These are phyloP conservation scores for Aspergillus hancockii DNA, from an alignment of 495 filamentous ascomycete genomes.

Conservation along the genomic window DNA sequence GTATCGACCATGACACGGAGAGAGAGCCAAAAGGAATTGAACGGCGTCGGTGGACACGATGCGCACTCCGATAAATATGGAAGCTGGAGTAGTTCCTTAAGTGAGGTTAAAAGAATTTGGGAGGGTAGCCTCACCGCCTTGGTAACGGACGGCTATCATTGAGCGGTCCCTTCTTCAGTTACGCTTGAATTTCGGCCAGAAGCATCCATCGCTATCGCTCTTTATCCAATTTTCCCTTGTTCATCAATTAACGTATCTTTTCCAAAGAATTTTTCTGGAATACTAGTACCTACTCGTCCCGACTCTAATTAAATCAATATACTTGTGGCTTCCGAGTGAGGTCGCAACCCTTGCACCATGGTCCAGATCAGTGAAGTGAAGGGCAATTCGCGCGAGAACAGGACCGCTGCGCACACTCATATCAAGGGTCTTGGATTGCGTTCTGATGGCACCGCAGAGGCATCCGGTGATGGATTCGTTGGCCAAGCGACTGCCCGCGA, in stretches of 20 bases:
- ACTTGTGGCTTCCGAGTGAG: constrained; percentile 25
- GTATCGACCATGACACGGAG: constrained; percentile 19
- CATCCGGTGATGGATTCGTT: constrained; percentile 76
- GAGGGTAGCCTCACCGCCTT: constrained; percentile 42
- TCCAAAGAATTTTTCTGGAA: constrained; percentile 7
- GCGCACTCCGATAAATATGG: constrained; percentile 1
- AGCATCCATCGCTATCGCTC: constrained; percentile 21
- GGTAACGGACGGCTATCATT: constrained; percentile 28
- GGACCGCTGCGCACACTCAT: constrained; percentile 94
- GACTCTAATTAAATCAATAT: constrained; percentile 2
- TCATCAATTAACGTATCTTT: constrained; percentile 9
- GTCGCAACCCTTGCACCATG: constrained; percentile 55
- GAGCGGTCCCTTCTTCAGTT: constrained; percentile 33
- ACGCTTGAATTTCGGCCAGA: constrained; percentile 39
- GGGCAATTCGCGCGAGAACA: constrained; percentile 89
- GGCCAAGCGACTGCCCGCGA: constrained; percentile 88
- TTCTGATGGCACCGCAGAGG: constrained; percentile 78
- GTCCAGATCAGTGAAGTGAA: constrained; percentile 96
- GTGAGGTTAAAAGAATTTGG: constrained; percentile 41
- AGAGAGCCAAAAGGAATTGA: neutral
- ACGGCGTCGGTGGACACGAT: constrained; percentile 1
- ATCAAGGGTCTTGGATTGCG: constrained; percentile 91
- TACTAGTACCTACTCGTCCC: constrained; percentile 11
- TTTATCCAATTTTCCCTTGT: constrained; percentile 5
- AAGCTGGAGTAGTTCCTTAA: neutral